These are phyloP conservation scores for Picea abies DNA, from an alignment of 83 land plant species.

Conservation along the genomic window DNA sequence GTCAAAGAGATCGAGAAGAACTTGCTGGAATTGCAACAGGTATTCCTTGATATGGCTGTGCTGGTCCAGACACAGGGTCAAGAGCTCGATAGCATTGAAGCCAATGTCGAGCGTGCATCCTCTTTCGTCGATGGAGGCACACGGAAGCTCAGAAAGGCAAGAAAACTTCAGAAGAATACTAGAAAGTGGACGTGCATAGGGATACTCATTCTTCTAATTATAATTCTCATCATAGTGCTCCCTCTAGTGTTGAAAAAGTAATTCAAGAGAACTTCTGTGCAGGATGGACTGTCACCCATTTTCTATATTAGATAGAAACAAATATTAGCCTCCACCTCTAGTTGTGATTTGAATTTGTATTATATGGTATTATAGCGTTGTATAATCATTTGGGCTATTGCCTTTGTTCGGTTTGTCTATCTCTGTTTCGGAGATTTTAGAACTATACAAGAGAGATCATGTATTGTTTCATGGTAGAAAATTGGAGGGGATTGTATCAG, in stretches of 20 bases:
- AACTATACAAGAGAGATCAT: too few relatives aligned
- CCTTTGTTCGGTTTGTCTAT: too few relatives aligned
- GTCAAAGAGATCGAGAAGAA: slow-evolving; percentile 68
- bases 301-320: too few relatives aligned
- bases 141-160: slow-evolving; percentile 38
- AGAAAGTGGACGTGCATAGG: slow-evolving; percentile 72
- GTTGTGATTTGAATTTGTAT: too few relatives aligned
- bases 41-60: slow-evolving; percentile 79
- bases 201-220: slow-evolving; percentile 40
- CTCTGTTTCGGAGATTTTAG: too few relatives aligned
- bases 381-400: too few relatives aligned
- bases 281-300: too few relatives aligned
- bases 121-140: slow-evolving; percentile 58
- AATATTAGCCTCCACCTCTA: too few relatives aligned
- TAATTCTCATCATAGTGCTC: slow-evolving; percentile 51
- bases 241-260: slow-evolving; percentile 26
- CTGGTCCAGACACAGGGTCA: slow-evolving; percentile 76
- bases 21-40: slow-evolving; percentile 73
- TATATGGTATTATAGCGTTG: too few relatives aligned
- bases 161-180: slow-evolving; percentile 45
- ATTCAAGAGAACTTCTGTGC: background rate
- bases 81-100: slow-evolving; percentile 69
- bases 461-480: too few relatives aligned
- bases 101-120: slow-evolving; percentile 45
- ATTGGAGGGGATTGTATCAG: too few relatives aligned